Base-by-base conservation (phyloP, 2,329 filamentous ascomycete genomes). In the Paramyrothecium roridum region DNA sequence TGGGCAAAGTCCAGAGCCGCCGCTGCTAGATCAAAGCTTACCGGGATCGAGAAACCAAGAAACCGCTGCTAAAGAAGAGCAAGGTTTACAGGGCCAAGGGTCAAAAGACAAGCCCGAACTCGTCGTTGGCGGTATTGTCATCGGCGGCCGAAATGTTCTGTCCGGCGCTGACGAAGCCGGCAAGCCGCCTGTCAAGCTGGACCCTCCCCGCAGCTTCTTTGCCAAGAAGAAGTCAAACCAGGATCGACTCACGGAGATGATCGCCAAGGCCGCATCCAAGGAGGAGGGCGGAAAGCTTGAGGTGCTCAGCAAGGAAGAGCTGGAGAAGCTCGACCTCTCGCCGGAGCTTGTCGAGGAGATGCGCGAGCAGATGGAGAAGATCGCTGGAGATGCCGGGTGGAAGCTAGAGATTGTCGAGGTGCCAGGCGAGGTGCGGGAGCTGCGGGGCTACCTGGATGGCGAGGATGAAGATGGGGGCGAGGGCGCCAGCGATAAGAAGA, bases 331-430 rank as follows among this genome's bases (percentile, higher is more conserved):
- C 48, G 84, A 88, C 16, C 76, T 93, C 30, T 82, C 87, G 53
- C 82, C 82, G 0, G 80, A 87, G 49, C 79, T 86, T 47, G 78
- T 96, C 3, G 86, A 93, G 62, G 79, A 85, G 48, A 76, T 96
- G 67, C 82, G 82, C 63, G 80, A 85, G 59, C 78, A 90, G 65
- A 72, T 96, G 56, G 80, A 89, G 67, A 81, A 85, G 63, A 67
- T 89, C 45, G 90, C 90, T 0, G 83, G 85, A 3, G 85, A 87
- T 8, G 83, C 86, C 60, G 85, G 85, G 17, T 96, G 92, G 91
- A 89, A 86, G 64, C 76, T 96, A 56, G 90, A 95, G 70, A 79
- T 95, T 16, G 83, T 95, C 1, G 88, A 95, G 64, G 79, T 84
- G 12, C 82, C 87, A 2, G 80, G 82, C 21, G 74, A 79, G 4